phyloP scores from a whole-genome alignment of 371 early-diverging fungal species.

The Ordospora colligata region DNA sequence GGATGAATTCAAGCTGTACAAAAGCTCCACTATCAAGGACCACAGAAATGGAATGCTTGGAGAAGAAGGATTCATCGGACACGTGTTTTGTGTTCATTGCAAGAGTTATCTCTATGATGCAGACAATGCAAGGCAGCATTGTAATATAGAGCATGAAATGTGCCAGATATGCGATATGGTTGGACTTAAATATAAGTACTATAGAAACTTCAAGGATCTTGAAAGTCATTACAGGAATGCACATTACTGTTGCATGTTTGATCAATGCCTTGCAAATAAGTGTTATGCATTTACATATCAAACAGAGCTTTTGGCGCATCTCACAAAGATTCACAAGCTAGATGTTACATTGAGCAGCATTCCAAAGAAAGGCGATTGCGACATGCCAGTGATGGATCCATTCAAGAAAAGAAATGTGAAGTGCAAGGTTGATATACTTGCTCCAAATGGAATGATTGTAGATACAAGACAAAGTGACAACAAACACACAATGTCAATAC shows the following conservation, averaged over 20 bases:
- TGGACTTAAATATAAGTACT: slow-evolving; percentile 54
- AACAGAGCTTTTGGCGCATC: slow-evolving; percentile 56
- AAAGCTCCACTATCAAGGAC: slow-evolving; percentile 9
- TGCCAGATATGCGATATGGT: slow-evolving; percentile 57
- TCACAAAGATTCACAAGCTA: slow-evolving; percentile 27
- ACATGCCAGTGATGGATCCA: slow-evolving; percentile 20
- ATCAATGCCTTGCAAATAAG: slow-evolving; percentile 46
- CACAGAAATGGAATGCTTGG: slow-evolving; percentile 52
- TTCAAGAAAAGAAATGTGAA: background rate
- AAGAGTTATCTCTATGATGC: slow-evolving; percentile 53
- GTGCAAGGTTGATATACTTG: background rate
- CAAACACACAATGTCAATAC: background rate
- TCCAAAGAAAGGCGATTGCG: background rate
- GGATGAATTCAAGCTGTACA: slow-evolving; percentile 49
- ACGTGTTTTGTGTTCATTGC: slow-evolving; percentile 57
- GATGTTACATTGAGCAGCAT: slow-evolving; percentile 19
- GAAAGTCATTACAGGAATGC: slow-evolving; percentile 54
- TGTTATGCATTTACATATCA: slow-evolving; percentile 59
- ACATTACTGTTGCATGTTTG: slow-evolving; percentile 56
- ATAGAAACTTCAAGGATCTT: slow-evolving; percentile 52
- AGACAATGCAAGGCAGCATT: slow-evolving; percentile 48
- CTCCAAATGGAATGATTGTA: background rate
- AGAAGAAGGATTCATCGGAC: slow-evolving; percentile 50
- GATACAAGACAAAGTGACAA: background rate
- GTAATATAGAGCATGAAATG: slow-evolving; percentile 48